Evolutionary conservation across 805 yeast genomes (phyloP).

Genomic region (Saturnispora kantuleensis): DNA sequence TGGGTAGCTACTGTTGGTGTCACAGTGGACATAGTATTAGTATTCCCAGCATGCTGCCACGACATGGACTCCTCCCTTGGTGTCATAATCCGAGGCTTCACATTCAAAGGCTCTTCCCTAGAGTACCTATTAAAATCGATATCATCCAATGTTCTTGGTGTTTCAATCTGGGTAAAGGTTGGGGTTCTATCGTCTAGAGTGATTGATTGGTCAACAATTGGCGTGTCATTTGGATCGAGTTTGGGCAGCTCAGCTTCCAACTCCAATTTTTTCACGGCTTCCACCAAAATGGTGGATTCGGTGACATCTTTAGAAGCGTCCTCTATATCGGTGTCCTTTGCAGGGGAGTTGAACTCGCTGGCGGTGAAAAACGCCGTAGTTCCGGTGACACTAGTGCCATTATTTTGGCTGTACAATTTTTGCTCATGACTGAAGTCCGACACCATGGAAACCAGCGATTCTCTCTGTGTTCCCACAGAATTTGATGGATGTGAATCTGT

Average conservation of each 20-base stretch:
- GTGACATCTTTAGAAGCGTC: not conserved
- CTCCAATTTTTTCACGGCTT: not conserved
- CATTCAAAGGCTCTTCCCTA: conserved; percentile 4
- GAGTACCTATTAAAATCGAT: conserved; percentile 6
- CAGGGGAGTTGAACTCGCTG: not conserved
- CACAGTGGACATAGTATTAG: too few species aligned
- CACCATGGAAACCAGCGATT: conserved; percentile 1
- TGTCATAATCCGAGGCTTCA: not conserved
- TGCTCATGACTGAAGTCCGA: conserved; percentile 1
- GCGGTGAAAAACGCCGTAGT: conserved; percentile 4
- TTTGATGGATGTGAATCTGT: not conserved
- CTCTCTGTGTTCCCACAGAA: not conserved
- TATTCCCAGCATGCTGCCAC: too few species aligned
- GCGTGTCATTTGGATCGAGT: not conserved
- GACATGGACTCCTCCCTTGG: too few species aligned
- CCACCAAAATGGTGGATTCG: not conserved
- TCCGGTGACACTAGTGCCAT: not conserved
- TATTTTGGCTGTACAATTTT: conserved; percentile 1
- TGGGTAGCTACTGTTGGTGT: too few species aligned
- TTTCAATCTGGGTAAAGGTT: not conserved
- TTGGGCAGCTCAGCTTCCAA: not conserved
- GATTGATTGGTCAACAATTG: not conserved
- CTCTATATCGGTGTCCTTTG: not conserved
- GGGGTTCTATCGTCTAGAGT: not conserved
- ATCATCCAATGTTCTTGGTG: not conserved